phyloP scores from a whole-genome alignment of 2,329 filamentous ascomycete genomes.

The Arthrobotrys musiformis region DNA sequence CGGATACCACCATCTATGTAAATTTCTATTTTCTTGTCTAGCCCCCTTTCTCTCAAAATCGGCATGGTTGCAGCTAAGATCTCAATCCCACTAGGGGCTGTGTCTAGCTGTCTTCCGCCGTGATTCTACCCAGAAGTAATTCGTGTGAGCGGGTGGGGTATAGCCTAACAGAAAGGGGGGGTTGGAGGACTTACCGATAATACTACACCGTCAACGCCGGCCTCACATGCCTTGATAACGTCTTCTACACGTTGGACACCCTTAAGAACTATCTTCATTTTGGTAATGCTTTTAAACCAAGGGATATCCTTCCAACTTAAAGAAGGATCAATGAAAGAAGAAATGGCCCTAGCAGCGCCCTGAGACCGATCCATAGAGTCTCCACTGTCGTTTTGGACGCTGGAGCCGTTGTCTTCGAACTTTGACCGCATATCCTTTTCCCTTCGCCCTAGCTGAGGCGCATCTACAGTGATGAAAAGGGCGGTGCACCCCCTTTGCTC shows the following conservation, averaged over 20 bases:
- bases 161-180: background rate
- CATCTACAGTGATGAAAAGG: slow-evolving; percentile 98
- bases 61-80: slow-evolving; percentile 94
- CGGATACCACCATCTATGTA: slow-evolving; percentile 92
- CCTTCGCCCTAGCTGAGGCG: slow-evolving; percentile 89
- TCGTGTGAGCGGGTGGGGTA: background rate
- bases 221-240: slow-evolving; percentile 84
- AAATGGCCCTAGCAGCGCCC: slow-evolving; percentile 93
- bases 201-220: slow-evolving; percentile 86
- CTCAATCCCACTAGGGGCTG: slow-evolving; percentile 87
- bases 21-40: slow-evolving; percentile 82
- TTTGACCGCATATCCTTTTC: slow-evolving; percentile 75
- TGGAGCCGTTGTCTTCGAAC: slow-evolving; percentile 77
- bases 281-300: slow-evolving; percentile 90
- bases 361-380: slow-evolving; percentile 83
- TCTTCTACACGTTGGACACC: slow-evolving; percentile 97
- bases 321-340: slow-evolving; percentile 94
- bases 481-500: slow-evolving; percentile 92
- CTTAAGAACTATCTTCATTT: slow-evolving; percentile 96
- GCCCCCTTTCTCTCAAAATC: slow-evolving; percentile 76
- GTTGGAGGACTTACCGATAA: slow-evolving; percentile 68
- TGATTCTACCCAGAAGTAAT: slow-evolving; percentile 71
- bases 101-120: slow-evolving; percentile 92
- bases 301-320: slow-evolving; percentile 93
- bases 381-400: slow-evolving; percentile 77